Base-by-base conservation (phyloP, 352 stramenopile genomes). In the Pythium graminicola region DNA sequence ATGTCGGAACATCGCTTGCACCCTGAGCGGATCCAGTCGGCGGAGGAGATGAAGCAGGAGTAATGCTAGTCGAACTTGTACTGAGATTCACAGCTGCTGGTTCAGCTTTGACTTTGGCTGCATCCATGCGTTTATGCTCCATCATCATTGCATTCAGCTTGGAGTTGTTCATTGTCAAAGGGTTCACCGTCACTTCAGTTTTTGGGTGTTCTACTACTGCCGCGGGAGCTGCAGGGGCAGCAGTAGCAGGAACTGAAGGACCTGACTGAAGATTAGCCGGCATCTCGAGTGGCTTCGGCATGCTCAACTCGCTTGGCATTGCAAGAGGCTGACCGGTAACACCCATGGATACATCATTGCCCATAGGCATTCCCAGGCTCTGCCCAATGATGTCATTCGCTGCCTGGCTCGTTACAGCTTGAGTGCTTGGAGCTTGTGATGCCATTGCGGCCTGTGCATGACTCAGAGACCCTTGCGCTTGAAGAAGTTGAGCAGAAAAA, bases 121-220 rank as follows among this genome's bases (percentile, higher is more conserved):
- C 69, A 60, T 87, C 80, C 73, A 88, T 86, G 19, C 75, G 71
- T 26, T 70, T 68, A 65, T 90, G 73, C 49, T 90, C 77, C 55
- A 81, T 80, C 76, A 90, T 88, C 80, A 90, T 90, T 2, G 80
- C 80, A 46, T 90, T 88, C 65, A 90, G 22, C 67, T 88, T 90
- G 5, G 80, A 86, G 65, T 90, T 90, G 62, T 90, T 86, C 80
- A 88, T 88, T 24, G 80, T 88, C 23, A 68, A 56, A 5, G 80
- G 75, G 49, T 88, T 86, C 6, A 83, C 60, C 7, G 36, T 38
- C 10, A 48, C 48, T 13, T 62, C 60, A 14, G 16, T 11, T 31
- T 63, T 56, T 2, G 55, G n/a, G n/a, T n/a, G 31, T 5, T 47
- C 27, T 0, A 29, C 13, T 4, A 22, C 38, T 35, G 28, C 23